Evolutionary conservation across 148 eudicot species (phyloP), one percentile per base, ranked within the genome.

Genomic region (Cornus controversa): DNA sequence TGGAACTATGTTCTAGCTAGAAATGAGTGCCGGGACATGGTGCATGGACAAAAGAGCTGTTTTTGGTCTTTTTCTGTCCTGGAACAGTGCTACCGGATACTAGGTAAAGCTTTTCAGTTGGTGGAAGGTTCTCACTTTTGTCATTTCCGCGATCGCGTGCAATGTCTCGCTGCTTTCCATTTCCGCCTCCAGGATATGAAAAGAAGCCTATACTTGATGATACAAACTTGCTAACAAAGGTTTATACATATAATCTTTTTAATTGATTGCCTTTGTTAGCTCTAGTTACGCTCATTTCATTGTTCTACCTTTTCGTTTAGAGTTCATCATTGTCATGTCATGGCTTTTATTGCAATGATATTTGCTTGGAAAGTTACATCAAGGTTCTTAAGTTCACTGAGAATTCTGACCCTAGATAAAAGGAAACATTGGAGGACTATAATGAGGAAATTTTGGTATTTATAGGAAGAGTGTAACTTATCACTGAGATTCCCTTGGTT

Each of bases 121-220:
- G 79, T 25, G 58, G 79, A 76, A 63, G 66, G 71, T 75, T 76
- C 31, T 29, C 36, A 66, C 28, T 74, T 70, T 40, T 73, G n/a
- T 58, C 23, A 20, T 70, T 80, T 24, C 24, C 28, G 65, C 10
- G 75, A 29, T 50, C 63, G 20, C 74, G 20, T 77, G 82, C 89
- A 72, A 89, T 89, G 92, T 89, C 92, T 73, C 92, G 92, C 75
- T 89, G 92, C 88, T 89, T 89, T 80, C 90, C 90, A 70, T 89
- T 87, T 82, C 92, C 92, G 70, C 90, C 92, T 63, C 92, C 92
- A 73, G 90, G 92, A 78, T 89, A 87, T 84, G 90, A 82, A 71
- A 85, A 74, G 75, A 87, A 87, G 87, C 80, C 80, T 80, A 80
- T 63, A 72, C 77, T 80, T 20, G 86, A 80, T 71, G 87, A 84